Conservation (phyloP, 2,329 filamentous ascomycete genomes). For the Laburnicola sp. region DNA sequence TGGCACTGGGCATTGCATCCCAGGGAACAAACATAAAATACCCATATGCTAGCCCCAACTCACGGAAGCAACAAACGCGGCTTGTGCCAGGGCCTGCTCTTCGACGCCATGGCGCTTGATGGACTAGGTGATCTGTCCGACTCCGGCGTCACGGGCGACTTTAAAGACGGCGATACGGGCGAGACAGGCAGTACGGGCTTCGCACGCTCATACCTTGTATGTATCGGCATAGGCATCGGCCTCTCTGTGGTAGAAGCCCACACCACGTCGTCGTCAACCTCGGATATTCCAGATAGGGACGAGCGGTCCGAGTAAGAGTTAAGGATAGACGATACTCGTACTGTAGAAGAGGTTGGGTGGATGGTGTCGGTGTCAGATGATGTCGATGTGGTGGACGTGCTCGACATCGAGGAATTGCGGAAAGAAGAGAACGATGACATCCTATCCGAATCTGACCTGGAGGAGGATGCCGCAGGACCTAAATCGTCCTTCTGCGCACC, state of each 20-base stretch:
- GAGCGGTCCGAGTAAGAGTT: constrained; percentile 38
- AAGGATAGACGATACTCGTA: constrained; percentile 35
- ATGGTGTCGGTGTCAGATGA: constrained; percentile 38
- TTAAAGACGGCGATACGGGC: constrained; percentile 14
- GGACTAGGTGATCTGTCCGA: constrained; percentile 20
- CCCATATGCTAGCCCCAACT: constrained; percentile 8
- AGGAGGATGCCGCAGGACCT: constrained; percentile 26
- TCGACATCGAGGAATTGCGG: constrained; percentile 30
- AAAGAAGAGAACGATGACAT: constrained; percentile 35
- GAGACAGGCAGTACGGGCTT: constrained; percentile 7
- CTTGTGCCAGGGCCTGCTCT: constrained; percentile 36
- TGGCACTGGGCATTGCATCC: neutral
- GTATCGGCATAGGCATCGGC: constrained; percentile 13
- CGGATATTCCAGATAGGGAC: constrained; percentile 35
- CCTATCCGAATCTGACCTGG: constrained; percentile 29
- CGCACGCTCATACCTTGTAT: constrained; percentile 12
- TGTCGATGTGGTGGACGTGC: constrained; percentile 25
- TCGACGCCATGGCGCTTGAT: constrained; percentile 18
- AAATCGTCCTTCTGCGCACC: constrained; percentile 38
- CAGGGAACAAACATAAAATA: constrained; percentile 8
- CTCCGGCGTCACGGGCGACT: constrained; percentile 11
- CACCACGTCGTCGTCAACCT: constrained; percentile 24
- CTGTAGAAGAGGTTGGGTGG: constrained; percentile 19
- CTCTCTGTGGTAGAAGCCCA: constrained; percentile 11
- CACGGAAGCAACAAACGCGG: constrained; percentile 37